Evolutionary conservation across 2,329 filamentous ascomycete genomes (phyloP).

Genomic region (Verruconis gallopava): DNA sequence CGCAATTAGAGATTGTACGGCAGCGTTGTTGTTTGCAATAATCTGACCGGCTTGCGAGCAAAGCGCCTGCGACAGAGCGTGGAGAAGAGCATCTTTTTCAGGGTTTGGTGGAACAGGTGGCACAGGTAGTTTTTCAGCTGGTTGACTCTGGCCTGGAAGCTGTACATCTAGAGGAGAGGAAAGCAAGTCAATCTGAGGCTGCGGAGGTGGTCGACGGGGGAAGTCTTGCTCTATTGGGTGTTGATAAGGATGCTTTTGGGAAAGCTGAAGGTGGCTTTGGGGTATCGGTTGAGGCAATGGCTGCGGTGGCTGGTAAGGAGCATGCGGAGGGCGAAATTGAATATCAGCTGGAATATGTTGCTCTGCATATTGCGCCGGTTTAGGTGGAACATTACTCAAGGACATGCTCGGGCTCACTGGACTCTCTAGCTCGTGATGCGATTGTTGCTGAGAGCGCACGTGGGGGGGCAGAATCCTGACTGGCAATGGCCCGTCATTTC

Average conservation of each 20-base stretch:
- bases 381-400: too few species aligned
- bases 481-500: too few species aligned
- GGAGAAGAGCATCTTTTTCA: constrained; percentile 78
- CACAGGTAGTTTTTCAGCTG: constrained; percentile 40
- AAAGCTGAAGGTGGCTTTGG: too few species aligned
- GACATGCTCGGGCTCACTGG: constrained; percentile 26
- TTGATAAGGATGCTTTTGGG: constrained; percentile 10
- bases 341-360: constrained; percentile 7
- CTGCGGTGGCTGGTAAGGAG: neutral
- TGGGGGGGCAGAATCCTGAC: constrained; percentile 1
- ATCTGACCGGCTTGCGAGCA: constrained; percentile 55
- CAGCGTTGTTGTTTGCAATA: constrained; percentile 58
- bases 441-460: constrained; percentile 11
- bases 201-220: constrained; percentile 14
- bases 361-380: neutral
- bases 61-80: constrained; percentile 60
- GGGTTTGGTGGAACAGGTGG: constrained; percentile 92
- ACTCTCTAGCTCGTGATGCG: constrained; percentile 18
- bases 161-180: constrained; percentile 50
- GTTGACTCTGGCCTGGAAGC: constrained; percentile 36
- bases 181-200: constrained; percentile 39
- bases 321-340: constrained; percentile 12
- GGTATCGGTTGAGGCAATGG: too few species aligned
- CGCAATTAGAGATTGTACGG: constrained; percentile 60
- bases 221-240: constrained; percentile 13